Percentiles rank a stretch among this genome's conserved stretches.
Conservation (phyloP, 2,329 filamentous ascomycete genomes). For the Xylariaceae sp. region DNA sequence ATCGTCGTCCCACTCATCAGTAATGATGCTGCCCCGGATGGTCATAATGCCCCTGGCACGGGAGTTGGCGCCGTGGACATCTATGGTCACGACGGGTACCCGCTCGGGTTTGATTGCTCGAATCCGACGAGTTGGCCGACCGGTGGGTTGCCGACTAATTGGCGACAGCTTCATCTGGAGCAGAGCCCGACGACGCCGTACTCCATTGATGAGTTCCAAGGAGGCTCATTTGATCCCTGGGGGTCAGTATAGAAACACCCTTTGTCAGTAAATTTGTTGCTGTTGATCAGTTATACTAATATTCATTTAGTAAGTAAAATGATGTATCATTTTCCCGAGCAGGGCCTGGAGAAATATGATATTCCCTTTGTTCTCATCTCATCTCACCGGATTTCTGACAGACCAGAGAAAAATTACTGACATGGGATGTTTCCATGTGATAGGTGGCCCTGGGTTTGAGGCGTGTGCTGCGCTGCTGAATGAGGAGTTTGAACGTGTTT, state of each 20-base stretch:
- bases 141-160: conserved; percentile 52
- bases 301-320: no score
- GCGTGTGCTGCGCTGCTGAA: conserved; percentile 61
- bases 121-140: conserved; percentile 55
- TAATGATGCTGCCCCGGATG: conserved; percentile 63
- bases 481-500: conserved; percentile 71
- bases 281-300: no score
- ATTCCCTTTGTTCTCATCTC: no score
- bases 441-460: conserved; percentile 67
- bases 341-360: no score
- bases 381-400: no score
- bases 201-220: conserved; percentile 54
- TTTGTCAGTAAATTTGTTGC: no score
- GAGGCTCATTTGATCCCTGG: conserved; percentile 70
- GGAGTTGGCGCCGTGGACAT: conserved; percentile 42
- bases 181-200: conserved; percentile 65
- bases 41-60: conserved; percentile 61
- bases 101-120: conserved; percentile 43
- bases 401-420: conserved; percentile 34
- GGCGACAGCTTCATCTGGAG: conserved; percentile 48
- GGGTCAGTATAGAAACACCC: no score
- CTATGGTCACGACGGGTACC: conserved; percentile 41
- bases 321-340: no score
- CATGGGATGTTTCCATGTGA: conserved; percentile 69
- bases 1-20: conserved; percentile 71